Evolutionary conservation across 2,329 filamentous ascomycete species (phyloP).

Genomic region (Diaporthe ampelina): DNA sequence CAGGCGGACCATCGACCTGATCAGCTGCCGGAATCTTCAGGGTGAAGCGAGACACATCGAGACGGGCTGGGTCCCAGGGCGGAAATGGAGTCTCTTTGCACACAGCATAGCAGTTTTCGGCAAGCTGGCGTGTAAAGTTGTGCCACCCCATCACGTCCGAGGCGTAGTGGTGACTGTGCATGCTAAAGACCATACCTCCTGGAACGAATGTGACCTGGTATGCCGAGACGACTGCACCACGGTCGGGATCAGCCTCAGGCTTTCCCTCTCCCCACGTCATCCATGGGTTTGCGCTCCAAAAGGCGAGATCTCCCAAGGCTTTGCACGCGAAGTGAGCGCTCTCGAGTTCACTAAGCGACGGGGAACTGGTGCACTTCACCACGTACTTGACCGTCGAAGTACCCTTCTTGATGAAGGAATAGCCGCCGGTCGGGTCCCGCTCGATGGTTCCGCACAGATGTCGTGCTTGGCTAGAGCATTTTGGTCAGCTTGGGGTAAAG

Average conservation of each 20-base stretch:
- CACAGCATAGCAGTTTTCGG: slow-evolving; percentile 56
- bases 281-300: slow-evolving; percentile 36
- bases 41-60: slow-evolving; percentile 52
- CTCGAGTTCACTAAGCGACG: slow-evolving; percentile 46
- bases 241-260: slow-evolving; percentile 52
- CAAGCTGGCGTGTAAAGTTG: slow-evolving; percentile 54
- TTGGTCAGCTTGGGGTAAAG: not conserved
- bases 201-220: slow-evolving; percentile 57
- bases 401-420: slow-evolving; percentile 41
- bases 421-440: slow-evolving; percentile 50
- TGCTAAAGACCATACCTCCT: slow-evolving; percentile 57
- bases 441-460: slow-evolving; percentile 56
- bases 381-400: slow-evolving; percentile 41
- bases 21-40: slow-evolving; percentile 41
- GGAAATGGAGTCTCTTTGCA: slow-evolving; percentile 47
- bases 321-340: slow-evolving; percentile 44
- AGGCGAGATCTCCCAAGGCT: slow-evolving; percentile 41
- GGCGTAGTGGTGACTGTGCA: slow-evolving; percentile 58
- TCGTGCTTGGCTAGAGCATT: slow-evolving; percentile 51
- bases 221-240: slow-evolving; percentile 50
- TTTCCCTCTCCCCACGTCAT: slow-evolving; percentile 48
- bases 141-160: slow-evolving; percentile 59
- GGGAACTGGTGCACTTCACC: slow-evolving; percentile 47
- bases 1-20: slow-evolving; percentile 48
- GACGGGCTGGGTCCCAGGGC: slow-evolving; percentile 52